phyloP scores from a whole-genome alignment of 2,329 filamentous ascomycete genomes.

The Malbranchea zuffiana region DNA sequence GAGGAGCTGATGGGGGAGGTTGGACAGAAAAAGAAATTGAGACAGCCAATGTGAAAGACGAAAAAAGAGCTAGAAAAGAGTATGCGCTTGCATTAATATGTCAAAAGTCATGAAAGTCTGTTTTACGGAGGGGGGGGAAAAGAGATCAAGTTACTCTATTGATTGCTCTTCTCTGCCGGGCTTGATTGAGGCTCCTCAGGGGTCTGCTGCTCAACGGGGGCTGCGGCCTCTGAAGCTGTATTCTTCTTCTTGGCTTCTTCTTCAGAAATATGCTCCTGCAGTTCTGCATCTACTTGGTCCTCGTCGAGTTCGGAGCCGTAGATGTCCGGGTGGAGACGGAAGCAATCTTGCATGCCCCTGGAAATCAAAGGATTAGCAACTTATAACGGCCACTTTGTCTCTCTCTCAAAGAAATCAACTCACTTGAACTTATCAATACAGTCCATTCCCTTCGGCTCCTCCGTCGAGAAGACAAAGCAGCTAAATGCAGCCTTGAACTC shows the following conservation, averaged over 20 bases:
- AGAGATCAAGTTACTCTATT: too few relatives aligned
- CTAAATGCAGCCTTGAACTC: slow-evolving; percentile 93
- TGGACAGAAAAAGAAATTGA: too few relatives aligned
- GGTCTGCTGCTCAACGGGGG: too few relatives aligned
- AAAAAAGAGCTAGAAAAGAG: too few relatives aligned
- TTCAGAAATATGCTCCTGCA: slow-evolving; percentile 22
- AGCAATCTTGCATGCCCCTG: slow-evolving; percentile 96
- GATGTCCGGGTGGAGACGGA: slow-evolving; percentile 80
- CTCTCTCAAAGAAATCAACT: slow-evolving; percentile 26
- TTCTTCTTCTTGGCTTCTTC: slow-evolving; percentile 19
- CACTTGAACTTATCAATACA: slow-evolving; percentile 97
- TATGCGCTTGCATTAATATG: too few relatives aligned
- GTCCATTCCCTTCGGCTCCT: slow-evolving; percentile 95
- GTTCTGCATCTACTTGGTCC: slow-evolving; percentile 43
- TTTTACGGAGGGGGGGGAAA: too few relatives aligned
- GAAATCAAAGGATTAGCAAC: slow-evolving; percentile 22
- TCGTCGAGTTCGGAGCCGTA: slow-evolving; percentile 82
- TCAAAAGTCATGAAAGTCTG: too few relatives aligned
- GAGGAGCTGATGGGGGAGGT: too few relatives aligned
- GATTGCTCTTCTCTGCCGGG: too few relatives aligned
- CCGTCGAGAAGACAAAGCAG: slow-evolving; percentile 91
- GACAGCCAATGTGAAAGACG: too few relatives aligned
- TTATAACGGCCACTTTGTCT: background rate
- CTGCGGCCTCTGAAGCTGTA: too few relatives aligned
- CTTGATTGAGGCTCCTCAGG: too few relatives aligned